Base-by-base conservation (phyloP, 768 basidiomycete species). In the Termitomyces sp. region DNA sequence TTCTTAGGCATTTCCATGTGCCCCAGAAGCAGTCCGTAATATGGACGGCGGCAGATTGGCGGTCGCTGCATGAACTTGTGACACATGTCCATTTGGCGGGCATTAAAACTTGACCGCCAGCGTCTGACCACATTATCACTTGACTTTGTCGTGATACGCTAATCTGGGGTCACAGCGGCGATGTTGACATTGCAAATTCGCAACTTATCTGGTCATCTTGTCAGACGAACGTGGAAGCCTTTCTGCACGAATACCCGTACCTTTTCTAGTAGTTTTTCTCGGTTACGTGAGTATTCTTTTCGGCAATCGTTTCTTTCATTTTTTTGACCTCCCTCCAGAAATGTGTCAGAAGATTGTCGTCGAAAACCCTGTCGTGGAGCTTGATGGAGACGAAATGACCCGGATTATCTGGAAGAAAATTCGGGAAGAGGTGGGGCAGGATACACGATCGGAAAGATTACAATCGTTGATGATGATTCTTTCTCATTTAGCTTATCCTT, bases 371-470 rank as follows among this genome's bases (percentile, higher is more conserved):
- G 83, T 97, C 45, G 94, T 97, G 47, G 94, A 97, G 75, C 83
- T 98, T 52, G 94, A 98, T 70, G 94, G 94, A 46, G 95, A 97
- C 73, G 96, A 99, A 76, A 98, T 98, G 96, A 99, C 96, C 34
- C 80, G 96, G 63, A 97, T 99, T 67, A 99, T 98, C 70, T 98
- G 92, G 94, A 94, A 94, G 83, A 94, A 94, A 79, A 94, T 95
- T 67, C 80, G 91, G 56, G 90, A 97, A 66, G 93, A 97, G 84
- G 94, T 93, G 55, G n/a, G 58, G 82, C 73, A 17, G 30, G 5
- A 7, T 10, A 16, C 35, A 37, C 16, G 16, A 37, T 37, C 11
- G 5, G 12, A 17, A 37, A 37, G 34, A 44, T 54, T 16, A 19
- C 32, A 34, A n/a, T 39, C 43, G 40, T 35, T 41, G 27, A 55